Evolutionary conservation across 2,329 filamentous ascomycete species (phyloP).

Genomic region (Penicillium expansum): DNA sequence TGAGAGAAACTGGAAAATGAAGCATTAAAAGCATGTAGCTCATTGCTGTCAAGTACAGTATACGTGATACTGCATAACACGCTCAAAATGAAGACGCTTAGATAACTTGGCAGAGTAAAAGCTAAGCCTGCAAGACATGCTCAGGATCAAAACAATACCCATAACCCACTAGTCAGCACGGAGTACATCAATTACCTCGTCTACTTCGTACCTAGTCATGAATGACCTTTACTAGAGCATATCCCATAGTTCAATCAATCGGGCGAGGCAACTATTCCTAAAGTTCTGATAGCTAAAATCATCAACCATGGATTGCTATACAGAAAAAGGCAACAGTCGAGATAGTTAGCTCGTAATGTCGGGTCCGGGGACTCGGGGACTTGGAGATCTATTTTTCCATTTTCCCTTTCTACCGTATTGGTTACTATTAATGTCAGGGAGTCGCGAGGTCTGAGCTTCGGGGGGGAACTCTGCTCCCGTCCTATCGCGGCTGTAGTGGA

Average conservation of each 20-base stretch:
- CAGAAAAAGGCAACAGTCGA: background rate
- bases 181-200: background rate
- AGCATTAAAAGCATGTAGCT: background rate
- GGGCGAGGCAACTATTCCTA: background rate
- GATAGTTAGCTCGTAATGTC: background rate
- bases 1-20: background rate
- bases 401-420: background rate
- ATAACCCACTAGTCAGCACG: background rate
- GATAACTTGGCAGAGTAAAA: background rate
- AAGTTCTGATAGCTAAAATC: background rate
- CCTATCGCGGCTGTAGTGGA: background rate
- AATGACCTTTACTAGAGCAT: background rate
- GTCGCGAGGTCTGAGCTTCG: background rate
- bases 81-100: background rate
- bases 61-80: background rate
- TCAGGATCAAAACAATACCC: background rate
- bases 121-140: constrained; percentile 15
- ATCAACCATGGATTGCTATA: constrained; percentile 1
- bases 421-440: background rate
- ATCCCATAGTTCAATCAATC: background rate
- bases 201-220: background rate
- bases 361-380: background rate
- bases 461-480: background rate
- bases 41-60: background rate
- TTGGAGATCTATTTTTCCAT: background rate